These are phyloP conservation scores for Aquanectria penicillioides DNA, from an alignment of 2,329 filamentous ascomycete genomes.

Conservation along the genomic window DNA sequence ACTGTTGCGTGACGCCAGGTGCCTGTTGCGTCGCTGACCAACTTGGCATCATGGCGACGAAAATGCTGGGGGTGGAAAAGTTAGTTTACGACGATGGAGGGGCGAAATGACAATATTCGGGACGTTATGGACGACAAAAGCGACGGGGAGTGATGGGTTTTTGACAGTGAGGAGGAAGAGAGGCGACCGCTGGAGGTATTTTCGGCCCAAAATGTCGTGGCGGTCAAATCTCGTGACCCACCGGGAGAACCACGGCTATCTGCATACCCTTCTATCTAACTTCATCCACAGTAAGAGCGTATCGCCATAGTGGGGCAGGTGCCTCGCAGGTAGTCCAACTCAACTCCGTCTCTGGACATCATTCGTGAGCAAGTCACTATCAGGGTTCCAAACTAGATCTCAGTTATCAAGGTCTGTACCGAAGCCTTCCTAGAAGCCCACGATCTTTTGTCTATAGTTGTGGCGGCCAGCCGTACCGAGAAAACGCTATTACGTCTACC, in stretches of 20 bases:
- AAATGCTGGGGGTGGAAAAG: slow-evolving; percentile 31
- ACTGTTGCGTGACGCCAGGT: slow-evolving; percentile 53
- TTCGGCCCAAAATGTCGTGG: slow-evolving; percentile 37
- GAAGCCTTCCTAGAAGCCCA: neutral
- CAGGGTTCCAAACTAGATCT: neutral
- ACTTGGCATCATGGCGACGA: slow-evolving; percentile 47
- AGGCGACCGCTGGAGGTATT: slow-evolving; percentile 35
- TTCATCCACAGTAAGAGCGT: slow-evolving; percentile 12
- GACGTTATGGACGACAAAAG: slow-evolving; percentile 21
- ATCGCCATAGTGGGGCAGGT: slow-evolving; percentile 33
- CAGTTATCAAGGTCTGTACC: slow-evolving; percentile 2
- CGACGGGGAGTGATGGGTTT: slow-evolving; percentile 18
- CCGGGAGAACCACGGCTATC: slow-evolving; percentile 30
- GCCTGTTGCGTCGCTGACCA: slow-evolving; percentile 51
- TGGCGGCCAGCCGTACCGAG: neutral
- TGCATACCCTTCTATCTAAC: slow-evolving; percentile 4
- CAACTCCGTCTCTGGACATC: slow-evolving; percentile 25
- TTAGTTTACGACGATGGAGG: slow-evolving; percentile 38
- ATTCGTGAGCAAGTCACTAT: slow-evolving; percentile 18
- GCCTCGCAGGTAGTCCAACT: slow-evolving; percentile 23
- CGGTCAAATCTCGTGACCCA: slow-evolving; percentile 41
- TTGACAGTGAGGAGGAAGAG: slow-evolving; percentile 20
- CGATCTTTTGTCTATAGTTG: neutral
- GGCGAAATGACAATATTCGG: slow-evolving; percentile 27
- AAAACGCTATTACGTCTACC: neutral